Evolutionary conservation across 768 basidiomycete genomes (phyloP).

Genomic region (Piloderma croceum): DNA sequence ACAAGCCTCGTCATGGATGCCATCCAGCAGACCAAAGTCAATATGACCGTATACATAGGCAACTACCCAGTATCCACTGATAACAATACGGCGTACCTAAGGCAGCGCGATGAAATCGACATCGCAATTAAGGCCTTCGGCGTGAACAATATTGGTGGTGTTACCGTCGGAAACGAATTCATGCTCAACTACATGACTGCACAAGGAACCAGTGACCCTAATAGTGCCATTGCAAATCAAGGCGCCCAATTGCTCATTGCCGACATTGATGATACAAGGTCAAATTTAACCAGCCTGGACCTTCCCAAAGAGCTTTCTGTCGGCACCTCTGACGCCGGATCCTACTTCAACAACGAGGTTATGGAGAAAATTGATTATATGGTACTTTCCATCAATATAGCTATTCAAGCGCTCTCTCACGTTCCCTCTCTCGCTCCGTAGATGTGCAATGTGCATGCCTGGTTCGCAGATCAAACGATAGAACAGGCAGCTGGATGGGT

Average conservation of each 20-base stretch:
- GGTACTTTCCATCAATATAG: constrained; percentile 26
- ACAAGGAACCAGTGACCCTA: constrained; percentile 47
- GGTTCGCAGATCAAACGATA: constrained; percentile 82
- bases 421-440: neutral
- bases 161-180: constrained; percentile 92
- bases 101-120: constrained; percentile 66
- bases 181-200: constrained; percentile 67
- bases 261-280: constrained; percentile 63
- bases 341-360: constrained; percentile 72
- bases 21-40: constrained; percentile 82
- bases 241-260: constrained; percentile 56
- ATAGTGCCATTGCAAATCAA: constrained; percentile 49
- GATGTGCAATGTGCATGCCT: constrained; percentile 82
- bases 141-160: constrained; percentile 62
- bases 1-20: constrained; percentile 78
- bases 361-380: constrained; percentile 64
- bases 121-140: constrained; percentile 74
- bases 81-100: constrained; percentile 59
- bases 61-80: constrained; percentile 64
- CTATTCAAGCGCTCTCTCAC: constrained; percentile 2
- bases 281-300: constrained; percentile 48
- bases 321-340: constrained; percentile 82
- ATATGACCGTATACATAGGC: constrained; percentile 75
- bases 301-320: constrained; percentile 60
- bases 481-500: constrained; percentile 78